Evolutionary conservation across 2,329 filamentous ascomycete genomes (phyloP), one percentile per base, ranked within the genome.

Genomic region (Penicillium sp.): DNA sequence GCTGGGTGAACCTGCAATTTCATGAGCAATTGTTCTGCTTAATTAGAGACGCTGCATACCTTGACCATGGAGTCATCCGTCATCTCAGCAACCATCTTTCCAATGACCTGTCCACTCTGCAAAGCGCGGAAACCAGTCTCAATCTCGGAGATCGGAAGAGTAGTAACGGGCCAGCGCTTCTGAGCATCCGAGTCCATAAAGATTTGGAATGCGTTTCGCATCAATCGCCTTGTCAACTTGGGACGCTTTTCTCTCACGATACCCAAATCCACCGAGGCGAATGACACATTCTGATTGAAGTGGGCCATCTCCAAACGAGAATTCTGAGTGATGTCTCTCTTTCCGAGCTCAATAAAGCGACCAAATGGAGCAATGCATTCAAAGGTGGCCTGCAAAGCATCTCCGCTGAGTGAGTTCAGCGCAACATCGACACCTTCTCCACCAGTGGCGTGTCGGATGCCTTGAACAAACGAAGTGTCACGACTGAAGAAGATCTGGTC

Each of bases 231-330:
- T 11, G 53, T 42, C 26, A 62, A 34, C 48, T 63, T 47, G 4
- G 60, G 59, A 8, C 52, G 51, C 36, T 57, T 55, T 40, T 59
- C 51, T 14, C 55, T 44, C 7, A 63, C 54, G 6, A 59, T 44
- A 10, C 52, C 56, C 40, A 77, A 47, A 47, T 76, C 71, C 1
- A 77, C 65, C 0, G 67, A 69, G 3, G 68, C 58, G 44, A 76
- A 76, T 0, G 66, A 70, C 8, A 71, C 58, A 40, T 69, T 75
- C 3, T 67, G 56, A 8, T 67, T 57, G 42, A 80, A 79, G 0
- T 66, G 62, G 0, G 65, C 54, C 74, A 79, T 75, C 3, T 69
- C 68, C 4, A 80, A 62, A 8, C 64, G 56, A 1, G 65, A 69
- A 20, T 69, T 66, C 0, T 67, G 64, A 0, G 51, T 51, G 14